Conservation (phyloP, 352 stramenopile species). For the Phytopythium helicoides region DNA sequence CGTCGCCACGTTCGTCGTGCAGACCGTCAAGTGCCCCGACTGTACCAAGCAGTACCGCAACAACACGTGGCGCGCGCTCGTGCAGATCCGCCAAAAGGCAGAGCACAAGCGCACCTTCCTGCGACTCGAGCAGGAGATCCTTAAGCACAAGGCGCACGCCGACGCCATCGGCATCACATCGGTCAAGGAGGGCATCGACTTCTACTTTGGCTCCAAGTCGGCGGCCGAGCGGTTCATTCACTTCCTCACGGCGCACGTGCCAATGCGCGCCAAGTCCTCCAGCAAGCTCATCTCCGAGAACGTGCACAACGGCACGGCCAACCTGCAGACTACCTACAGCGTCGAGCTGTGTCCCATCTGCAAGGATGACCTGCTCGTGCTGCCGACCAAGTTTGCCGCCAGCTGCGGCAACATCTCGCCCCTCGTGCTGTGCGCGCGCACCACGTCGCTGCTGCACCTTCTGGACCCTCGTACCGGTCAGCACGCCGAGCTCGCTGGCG, state of each 20-base stretch:
- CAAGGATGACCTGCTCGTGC: constrained; percentile 70
- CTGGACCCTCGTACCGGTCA: constrained; percentile 58
- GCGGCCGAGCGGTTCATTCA: constrained; percentile 56
- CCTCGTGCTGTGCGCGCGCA: constrained; percentile 60
- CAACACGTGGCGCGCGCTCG: constrained; percentile 60
- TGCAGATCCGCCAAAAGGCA: constrained; percentile 77
- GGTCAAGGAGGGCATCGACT: constrained; percentile 78
- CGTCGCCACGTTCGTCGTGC: constrained; percentile 61
- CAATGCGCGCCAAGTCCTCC: constrained; percentile 66
- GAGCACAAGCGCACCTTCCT: constrained; percentile 79
- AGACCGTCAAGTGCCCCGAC: constrained; percentile 65
- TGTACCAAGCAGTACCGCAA: constrained; percentile 73
- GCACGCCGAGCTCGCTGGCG: constrained; percentile 45
- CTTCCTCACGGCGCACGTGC: constrained; percentile 58
- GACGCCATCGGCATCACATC: constrained; percentile 56
- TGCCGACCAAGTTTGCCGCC: constrained; percentile 57
- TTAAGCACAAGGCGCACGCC: constrained; percentile 71
- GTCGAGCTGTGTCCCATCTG: constrained; percentile 72
- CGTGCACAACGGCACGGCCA: constrained; percentile 54
- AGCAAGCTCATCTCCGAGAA: constrained; percentile 80
- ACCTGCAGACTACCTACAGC: constrained; percentile 66
- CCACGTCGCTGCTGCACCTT: constrained; percentile 61
- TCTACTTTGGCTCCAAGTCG: constrained; percentile 68
- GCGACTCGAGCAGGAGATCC: constrained; percentile 64
- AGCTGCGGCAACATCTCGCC: constrained; percentile 62